Percentiles rank a stretch among this genome's conserved stretches.
phyloP scores from a whole-genome alignment of 306 rosid species.

The Vachellia collinsii region DNA sequence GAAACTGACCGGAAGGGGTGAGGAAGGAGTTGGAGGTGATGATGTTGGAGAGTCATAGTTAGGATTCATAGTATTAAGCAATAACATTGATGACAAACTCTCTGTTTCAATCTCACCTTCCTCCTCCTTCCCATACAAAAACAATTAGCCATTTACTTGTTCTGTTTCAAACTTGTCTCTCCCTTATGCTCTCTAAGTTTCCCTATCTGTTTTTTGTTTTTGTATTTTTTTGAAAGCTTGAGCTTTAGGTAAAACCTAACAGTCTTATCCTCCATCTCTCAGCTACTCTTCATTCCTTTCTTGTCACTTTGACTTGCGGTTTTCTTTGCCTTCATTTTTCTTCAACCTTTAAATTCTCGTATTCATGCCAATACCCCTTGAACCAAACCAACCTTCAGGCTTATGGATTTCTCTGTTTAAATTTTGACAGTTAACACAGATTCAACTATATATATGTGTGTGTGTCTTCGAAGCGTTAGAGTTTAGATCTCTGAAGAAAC shows the following conservation, averaged over 20 bases:
- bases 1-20: slow-evolving; percentile 77
- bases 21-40: slow-evolving; percentile 88
- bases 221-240: not conserved
- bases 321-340: not conserved
- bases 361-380: not conserved
- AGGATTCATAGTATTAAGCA: slow-evolving; percentile 36
- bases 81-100: slow-evolving; percentile 22
- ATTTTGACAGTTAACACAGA: not conserved
- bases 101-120: slow-evolving; percentile 25
- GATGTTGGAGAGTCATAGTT: slow-evolving; percentile 55
- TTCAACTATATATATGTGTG: not conserved
- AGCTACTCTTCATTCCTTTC: slow-evolving; percentile 31
- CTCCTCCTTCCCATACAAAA: slow-evolving; percentile 11
- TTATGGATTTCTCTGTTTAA: not conserved
- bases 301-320: slow-evolving; percentile 36
- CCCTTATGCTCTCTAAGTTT: not conserved
- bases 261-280: slow-evolving; percentile 42
- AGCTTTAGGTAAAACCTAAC: slow-evolving; percentile 59
- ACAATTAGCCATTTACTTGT: not conserved
- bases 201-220: not conserved
- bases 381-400: not conserved
- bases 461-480: slow-evolving; percentile 1
- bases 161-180: slow-evolving; percentile 13
- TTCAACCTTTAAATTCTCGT: not conserved
- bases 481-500: not conserved